Conservation (phyloP, 768 basidiomycete genomes). For the Kwoniella mangroviensis region DNA sequence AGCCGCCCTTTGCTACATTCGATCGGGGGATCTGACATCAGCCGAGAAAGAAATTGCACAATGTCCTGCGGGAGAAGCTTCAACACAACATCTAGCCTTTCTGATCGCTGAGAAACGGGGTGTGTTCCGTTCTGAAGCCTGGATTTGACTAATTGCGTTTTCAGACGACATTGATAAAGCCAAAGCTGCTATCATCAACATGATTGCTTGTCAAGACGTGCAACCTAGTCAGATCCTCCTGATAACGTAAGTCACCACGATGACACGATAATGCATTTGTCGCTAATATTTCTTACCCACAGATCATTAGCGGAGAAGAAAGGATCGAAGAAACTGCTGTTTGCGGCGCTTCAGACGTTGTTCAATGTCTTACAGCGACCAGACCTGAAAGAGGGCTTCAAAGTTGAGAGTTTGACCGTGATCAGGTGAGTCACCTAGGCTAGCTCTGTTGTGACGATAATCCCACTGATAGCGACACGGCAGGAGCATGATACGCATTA, state of each 20-base stretch:
- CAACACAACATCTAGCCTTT: slow-evolving; percentile 26
- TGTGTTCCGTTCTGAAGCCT: not conserved
- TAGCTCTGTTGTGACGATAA: too few species aligned
- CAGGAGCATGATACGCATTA: slow-evolving; percentile 7
- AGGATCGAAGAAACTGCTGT: not conserved
- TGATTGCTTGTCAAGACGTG: not conserved
- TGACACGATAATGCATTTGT: not conserved
- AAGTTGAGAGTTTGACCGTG: slow-evolving; percentile 6
- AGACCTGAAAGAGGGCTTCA: not conserved
- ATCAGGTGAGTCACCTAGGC: not conserved
- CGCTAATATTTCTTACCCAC: not conserved
- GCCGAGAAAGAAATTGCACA: slow-evolving; percentile 9
- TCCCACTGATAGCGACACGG: too few species aligned
- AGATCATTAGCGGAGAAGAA: slow-evolving; percentile 5
- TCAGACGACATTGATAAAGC: not conserved
- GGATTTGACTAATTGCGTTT: not conserved
- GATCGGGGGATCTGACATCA: not conserved
- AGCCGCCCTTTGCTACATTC: not conserved
- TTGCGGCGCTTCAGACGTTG: not conserved
- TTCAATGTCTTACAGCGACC: not conserved
- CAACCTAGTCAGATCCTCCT: not conserved
- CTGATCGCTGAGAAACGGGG: slow-evolving; percentile 20
- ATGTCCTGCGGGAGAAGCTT: slow-evolving; percentile 11
- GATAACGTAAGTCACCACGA: not conserved
- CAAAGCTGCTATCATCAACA: not conserved